phyloP scores from a whole-genome alignment of 208 protist genomes.

The Polymyxa betae region DNA sequence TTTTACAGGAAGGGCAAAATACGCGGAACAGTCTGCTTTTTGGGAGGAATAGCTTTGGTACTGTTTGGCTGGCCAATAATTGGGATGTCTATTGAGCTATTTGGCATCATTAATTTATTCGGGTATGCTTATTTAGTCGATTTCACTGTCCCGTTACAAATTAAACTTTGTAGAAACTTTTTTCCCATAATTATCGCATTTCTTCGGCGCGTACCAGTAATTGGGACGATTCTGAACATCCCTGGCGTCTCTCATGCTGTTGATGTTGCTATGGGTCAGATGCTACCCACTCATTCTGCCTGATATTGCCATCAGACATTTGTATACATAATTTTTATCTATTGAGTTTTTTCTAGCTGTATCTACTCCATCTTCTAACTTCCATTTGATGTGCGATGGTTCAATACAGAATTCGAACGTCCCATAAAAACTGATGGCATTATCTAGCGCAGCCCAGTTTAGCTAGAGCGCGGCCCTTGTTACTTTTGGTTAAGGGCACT shows the following conservation, averaged over 20 bases:
- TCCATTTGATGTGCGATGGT: no score
- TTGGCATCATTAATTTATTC: slow-evolving; percentile 60
- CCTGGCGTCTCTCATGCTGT: slow-evolving; percentile 25
- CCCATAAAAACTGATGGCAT: no score
- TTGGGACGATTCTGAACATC: slow-evolving; percentile 51
- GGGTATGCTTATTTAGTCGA: background rate
- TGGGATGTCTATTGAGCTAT: slow-evolving; percentile 56
- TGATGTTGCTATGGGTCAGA: slow-evolving; percentile 4
- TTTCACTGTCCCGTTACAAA: background rate
- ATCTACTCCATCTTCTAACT: no score
- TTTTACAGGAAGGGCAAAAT: slow-evolving; percentile 53
- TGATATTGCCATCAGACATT: no score
- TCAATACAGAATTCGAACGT: no score
- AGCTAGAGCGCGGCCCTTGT: no score
- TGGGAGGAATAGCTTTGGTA: slow-evolving; percentile 26
- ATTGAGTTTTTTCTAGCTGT: no score
- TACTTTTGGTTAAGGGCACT: no score
- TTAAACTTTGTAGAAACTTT: slow-evolving; percentile 46
- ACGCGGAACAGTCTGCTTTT: slow-evolving; percentile 36
- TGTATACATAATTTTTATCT: no score
- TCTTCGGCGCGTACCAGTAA: slow-evolving; percentile 55
- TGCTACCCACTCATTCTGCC: slow-evolving; percentile 12
- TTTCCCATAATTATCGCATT: slow-evolving; percentile 55
- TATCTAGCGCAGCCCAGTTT: no score
- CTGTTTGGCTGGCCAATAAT: slow-evolving; percentile 43